Conservation (phyloP, 441 rosid species). For the Manihot esculenta region DNA sequence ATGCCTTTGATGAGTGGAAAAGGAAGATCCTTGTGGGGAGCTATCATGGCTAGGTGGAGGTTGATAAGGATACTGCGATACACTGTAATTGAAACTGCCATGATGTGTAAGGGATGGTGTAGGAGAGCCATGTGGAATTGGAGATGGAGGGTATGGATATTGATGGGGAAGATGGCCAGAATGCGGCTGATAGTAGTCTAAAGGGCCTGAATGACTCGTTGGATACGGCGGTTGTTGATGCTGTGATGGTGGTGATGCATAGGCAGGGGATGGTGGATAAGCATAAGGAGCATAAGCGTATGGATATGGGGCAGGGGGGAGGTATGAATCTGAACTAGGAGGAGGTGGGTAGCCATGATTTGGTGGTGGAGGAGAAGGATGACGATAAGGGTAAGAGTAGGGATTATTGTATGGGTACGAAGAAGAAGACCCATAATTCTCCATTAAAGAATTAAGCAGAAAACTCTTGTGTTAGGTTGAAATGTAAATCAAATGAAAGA, state of each 20-base stretch:
- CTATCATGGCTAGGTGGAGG: conserved; percentile 36
- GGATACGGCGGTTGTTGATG: conserved; percentile 30
- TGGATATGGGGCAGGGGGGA: conserved; percentile 33
- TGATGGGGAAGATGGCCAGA: conserved; percentile 32
- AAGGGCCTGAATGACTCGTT: conserved; percentile 33
- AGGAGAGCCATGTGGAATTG: conserved; percentile 37
- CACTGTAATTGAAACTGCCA: conserved; percentile 46
- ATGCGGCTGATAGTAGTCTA: conserved; percentile 33
- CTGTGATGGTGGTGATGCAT: conserved; percentile 20
- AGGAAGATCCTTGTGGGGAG: conserved; percentile 33
- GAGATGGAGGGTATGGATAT: conserved; percentile 30
- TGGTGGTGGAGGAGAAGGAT: conserved; percentile 42
- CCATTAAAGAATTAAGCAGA: conserved; percentile 32
- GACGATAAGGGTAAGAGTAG: conserved; percentile 29
- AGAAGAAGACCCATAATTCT: conserved; percentile 24
- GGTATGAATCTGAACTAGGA: conserved; percentile 44
- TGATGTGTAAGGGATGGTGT: conserved; percentile 40
- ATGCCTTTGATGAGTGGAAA: conserved; percentile 42
- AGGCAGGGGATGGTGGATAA: conserved; percentile 39
- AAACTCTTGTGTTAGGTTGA: not conserved
- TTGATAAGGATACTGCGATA: conserved; percentile 30
- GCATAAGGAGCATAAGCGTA: conserved; percentile 43
- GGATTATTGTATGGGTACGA: conserved; percentile 12
- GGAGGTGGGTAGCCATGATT: conserved; percentile 44
- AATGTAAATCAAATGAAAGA: conserved; percentile 10